phyloP scores from a whole-genome alignment of 495 filamentous ascomycete species.

The Xanthoparmelia taractica region DNA sequence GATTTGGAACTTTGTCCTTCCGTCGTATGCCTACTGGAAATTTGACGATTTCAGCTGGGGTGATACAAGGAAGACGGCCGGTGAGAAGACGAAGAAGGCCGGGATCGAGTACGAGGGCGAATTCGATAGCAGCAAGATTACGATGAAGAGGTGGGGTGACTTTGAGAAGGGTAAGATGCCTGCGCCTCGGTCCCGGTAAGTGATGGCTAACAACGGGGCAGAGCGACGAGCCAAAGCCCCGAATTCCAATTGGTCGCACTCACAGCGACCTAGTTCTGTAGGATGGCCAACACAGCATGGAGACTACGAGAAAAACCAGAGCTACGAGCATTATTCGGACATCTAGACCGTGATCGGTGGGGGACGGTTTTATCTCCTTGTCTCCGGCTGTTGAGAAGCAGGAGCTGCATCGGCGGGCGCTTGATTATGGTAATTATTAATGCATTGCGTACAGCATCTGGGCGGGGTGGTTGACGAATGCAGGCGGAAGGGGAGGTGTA shows the following conservation, averaged over 20 bases:
- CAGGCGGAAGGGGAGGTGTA: background rate
- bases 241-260: constrained; percentile 29
- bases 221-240: constrained; percentile 36
- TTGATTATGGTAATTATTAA: background rate
- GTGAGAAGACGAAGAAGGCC: constrained; percentile 72
- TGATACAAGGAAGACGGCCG: constrained; percentile 91
- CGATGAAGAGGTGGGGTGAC: constrained; percentile 96
- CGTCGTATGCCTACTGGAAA: constrained; percentile 96
- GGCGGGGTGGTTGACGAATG: background rate
- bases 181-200: background rate
- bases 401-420: constrained; percentile 2
- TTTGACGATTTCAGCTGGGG: constrained; percentile 99
- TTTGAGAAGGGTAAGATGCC: constrained; percentile 67
- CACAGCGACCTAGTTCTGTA: constrained; percentile 28
- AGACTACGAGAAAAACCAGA: constrained; percentile 39
- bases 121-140: constrained; percentile 96
- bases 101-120: constrained; percentile 84
- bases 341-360: constrained; percentile 26
- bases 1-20: constrained; percentile 96
- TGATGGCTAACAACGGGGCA: constrained; percentile 19
- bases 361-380: background rate
- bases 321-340: constrained; percentile 47
- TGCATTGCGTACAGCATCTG: background rate
- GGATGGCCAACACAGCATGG: constrained; percentile 31
- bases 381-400: background rate